phyloP scores from a whole-genome alignment of 2,329 filamentous ascomycete species.

The Neopestalotiopsis sp. region DNA sequence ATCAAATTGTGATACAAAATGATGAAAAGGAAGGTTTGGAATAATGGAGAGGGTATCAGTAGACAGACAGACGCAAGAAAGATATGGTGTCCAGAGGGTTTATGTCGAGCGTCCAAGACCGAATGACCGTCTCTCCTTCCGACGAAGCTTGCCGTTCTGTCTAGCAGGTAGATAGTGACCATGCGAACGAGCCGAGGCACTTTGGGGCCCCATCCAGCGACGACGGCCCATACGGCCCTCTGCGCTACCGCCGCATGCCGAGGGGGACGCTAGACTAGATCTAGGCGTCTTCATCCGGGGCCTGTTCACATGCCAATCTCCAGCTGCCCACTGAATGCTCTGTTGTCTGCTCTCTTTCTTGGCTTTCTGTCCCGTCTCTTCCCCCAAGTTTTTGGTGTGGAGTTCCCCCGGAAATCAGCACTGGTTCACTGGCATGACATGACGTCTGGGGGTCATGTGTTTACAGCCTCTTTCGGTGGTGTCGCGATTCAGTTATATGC shows the following conservation, averaged over 20 bases:
- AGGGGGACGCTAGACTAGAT: slow-evolving; percentile 16
- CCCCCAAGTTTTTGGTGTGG: neutral
- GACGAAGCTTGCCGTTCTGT: slow-evolving; percentile 17
- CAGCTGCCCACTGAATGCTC: neutral
- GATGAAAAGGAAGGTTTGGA: neutral
- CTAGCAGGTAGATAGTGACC: slow-evolving; percentile 12
- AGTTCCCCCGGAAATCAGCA: too few relatives aligned
- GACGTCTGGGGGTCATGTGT: slow-evolving; percentile 4
- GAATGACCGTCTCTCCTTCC: slow-evolving; percentile 4
- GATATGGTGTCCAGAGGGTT: neutral
- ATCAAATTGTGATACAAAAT: neutral
- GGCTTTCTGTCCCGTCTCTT: neutral
- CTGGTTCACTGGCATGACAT: too few relatives aligned
- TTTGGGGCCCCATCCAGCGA: slow-evolving; percentile 5
- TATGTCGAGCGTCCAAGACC: neutral
- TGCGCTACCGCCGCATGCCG: slow-evolving; percentile 9
- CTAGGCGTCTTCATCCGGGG: slow-evolving; percentile 1
- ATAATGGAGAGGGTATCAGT: neutral
- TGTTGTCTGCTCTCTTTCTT: too few relatives aligned
- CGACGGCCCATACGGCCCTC: neutral
- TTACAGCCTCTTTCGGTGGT: neutral
- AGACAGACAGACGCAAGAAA: neutral
- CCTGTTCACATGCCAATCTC: slow-evolving; percentile 15
- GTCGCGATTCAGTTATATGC: too few relatives aligned
- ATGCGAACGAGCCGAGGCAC: slow-evolving; percentile 18